Evolutionary conservation across 139 green algal genomes (phyloP).

Genomic region (Asterochloris erici): DNA sequence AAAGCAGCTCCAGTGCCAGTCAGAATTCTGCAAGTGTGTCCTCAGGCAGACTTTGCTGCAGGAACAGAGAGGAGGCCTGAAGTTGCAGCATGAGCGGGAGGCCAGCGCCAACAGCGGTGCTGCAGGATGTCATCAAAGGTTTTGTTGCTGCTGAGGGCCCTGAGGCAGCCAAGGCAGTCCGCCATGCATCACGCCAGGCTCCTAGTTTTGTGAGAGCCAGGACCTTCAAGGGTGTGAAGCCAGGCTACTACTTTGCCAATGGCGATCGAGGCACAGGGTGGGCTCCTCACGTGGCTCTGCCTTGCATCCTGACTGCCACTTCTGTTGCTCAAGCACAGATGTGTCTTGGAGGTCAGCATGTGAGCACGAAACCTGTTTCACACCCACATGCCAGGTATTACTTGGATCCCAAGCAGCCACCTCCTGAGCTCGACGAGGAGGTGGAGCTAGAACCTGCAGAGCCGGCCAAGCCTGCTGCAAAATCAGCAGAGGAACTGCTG

Average conservation of each 20-base stretch:
- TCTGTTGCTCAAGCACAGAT: background rate
- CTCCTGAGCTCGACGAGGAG: constrained; percentile 4
- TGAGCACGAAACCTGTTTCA: background rate
- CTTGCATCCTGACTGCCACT: background rate
- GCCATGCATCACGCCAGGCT: background rate
- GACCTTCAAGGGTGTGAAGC: constrained; percentile 38
- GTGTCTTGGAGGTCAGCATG: too few species aligned
- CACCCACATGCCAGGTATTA: constrained; percentile 21
- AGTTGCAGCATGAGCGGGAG: constrained; percentile 1
- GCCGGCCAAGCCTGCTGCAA: constrained; percentile 6
- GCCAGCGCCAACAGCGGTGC: constrained; percentile 19
- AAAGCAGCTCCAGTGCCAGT: too few species aligned
- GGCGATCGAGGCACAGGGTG: constrained; percentile 60
- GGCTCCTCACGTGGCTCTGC: constrained; percentile 9
- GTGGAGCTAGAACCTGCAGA: background rate
- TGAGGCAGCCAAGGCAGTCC: background rate
- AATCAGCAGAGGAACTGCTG: constrained; percentile 67
- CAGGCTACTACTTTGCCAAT: constrained; percentile 66
- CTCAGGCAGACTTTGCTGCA: too few species aligned
- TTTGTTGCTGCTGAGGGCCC: constrained; percentile 8
- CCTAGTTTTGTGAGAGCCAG: constrained; percentile 33
- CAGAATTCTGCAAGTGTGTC: too few species aligned
- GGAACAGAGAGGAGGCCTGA: background rate
- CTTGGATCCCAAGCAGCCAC: constrained; percentile 2
- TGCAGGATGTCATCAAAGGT: constrained; percentile 21